Percentiles rank a stretch among this genome's conserved stretches.
These are phyloP conservation scores for Cucurbitaria berberidis DNA, from an alignment of 2,329 filamentous ascomycete genomes.

Conservation along the genomic window DNA sequence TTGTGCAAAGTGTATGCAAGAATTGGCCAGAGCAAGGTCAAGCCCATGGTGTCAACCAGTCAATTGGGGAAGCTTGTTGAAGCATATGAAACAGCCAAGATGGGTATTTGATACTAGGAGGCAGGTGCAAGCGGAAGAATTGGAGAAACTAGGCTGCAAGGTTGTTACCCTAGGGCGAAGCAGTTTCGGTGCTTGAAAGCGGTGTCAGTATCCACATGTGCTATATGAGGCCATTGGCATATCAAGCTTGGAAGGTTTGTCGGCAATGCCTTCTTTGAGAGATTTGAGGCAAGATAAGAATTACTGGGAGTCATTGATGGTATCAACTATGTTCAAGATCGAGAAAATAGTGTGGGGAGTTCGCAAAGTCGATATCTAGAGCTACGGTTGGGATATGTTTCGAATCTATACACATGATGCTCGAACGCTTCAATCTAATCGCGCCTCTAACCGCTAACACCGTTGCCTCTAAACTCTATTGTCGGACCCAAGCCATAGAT, in stretches of 20 bases:
- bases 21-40: no score
- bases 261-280: conserved; percentile 13
- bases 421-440: neutral
- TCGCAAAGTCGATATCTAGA: neutral
- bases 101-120: no score
- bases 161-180: conserved; percentile 10
- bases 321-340: conserved; percentile 1
- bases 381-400: no score
- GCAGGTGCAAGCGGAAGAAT: no score
- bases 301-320: conserved; percentile 11
- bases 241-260: conserved; percentile 16
- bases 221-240: conserved; percentile 19
- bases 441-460: no score
- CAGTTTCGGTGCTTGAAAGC: no score
- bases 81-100: no score
- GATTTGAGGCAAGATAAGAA: neutral
- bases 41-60: no score
- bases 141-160: conserved; percentile 18
- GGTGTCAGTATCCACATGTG: conserved; percentile 20
- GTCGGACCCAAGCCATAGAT: neutral
- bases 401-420: no score
- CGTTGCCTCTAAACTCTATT: neutral
- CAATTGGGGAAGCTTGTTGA: no score
- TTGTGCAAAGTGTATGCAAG: no score
- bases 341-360: conserved; percentile 6